Evolutionary conservation across 352 stramenopile species (phyloP), one percentile per base, ranked within the genome.

Genomic region (Pythium phragmitis): DNA sequence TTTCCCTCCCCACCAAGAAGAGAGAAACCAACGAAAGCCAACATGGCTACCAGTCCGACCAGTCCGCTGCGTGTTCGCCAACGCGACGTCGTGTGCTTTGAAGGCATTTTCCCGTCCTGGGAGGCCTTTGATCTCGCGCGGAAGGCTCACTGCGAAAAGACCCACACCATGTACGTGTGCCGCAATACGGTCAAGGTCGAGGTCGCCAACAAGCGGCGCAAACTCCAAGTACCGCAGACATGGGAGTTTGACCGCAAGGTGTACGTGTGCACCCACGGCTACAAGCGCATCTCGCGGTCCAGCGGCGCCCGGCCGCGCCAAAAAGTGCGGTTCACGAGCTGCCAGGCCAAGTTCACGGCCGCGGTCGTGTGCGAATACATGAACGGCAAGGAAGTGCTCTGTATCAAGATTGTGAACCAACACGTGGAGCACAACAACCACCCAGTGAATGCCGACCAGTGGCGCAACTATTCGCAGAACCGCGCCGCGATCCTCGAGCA

Each of bases 401-500:
- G 76, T 57, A 87, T 91, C 67, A 82, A 85, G 66, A 78, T 89
- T 50, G 68, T 72, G 28, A 72, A 72, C 60, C 62, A 74, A 64
- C 79, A 86, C 47, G 60, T 88, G 33, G 76, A 82, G 51, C 82
- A 91, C 58, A 81, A 75, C 28, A 80, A 91, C 50, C 82, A 91
- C 64, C 74, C 79, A 2, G 69, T 91, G 47, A 81, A 42, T 43
- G 71, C 81, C 23, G 82, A 88, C 26, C 82, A 91, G 57, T 91
- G 82, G 82, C 77, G 78, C 46, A 85, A 88, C 73, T 91, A 91
- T 63, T 88, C 82, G 45, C 82, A 91, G 76, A 91, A 91, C 68
- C 82, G 82, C 42, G 82, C 79, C 57, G 75, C 76, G 23, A 85
- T 89, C 59, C 73, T 82, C 14, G 79, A 89, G 33, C 82, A 91